phyloP scores from a whole-genome alignment of 805 yeast species.

The Schwanniomyces yamadae region DNA sequence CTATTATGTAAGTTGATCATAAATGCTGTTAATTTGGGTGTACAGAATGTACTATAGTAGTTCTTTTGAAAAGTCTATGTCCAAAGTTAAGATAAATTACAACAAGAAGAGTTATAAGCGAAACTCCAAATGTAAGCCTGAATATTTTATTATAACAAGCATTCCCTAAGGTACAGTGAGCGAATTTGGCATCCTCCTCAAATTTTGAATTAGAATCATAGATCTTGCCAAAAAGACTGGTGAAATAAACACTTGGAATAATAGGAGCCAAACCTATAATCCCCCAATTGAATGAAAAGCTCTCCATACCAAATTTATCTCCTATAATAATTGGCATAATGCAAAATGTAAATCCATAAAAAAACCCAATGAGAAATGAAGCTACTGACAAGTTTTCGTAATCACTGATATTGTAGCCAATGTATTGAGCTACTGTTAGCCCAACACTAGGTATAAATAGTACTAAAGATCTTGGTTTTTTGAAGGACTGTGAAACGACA shows the following conservation, averaged over 20 bases:
- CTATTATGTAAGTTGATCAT: too few species aligned
- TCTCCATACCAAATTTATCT: conserved; percentile 66
- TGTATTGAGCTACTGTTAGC: conserved; percentile 48
- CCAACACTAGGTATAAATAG: conserved; percentile 52
- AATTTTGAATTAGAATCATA: conserved; percentile 50
- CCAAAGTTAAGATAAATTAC: conserved; percentile 18
- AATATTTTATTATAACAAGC: conserved; percentile 49
- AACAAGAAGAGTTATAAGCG: conserved; percentile 24
- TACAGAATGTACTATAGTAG: too few species aligned
- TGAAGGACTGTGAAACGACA: conserved; percentile 44
- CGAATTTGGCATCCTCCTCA: conserved; percentile 9
- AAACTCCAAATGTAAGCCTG: conserved; percentile 31
- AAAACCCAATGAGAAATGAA: conserved; percentile 62
- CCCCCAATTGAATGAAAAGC: conserved; percentile 76
- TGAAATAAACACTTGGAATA: conserved; percentile 57
- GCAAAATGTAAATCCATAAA: conserved; percentile 73
- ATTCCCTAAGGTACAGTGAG: conserved; percentile 31
- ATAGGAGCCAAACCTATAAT: conserved; percentile 65
- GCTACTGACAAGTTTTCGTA: conserved; percentile 44
- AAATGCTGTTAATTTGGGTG: too few species aligned
- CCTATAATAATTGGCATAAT: conserved; percentile 74
- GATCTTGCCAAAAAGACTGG: conserved; percentile 59
- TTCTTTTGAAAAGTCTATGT: too few species aligned
- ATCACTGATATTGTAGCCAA: conserved; percentile 38
- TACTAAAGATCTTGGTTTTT: conserved; percentile 52